Conservation (phyloP, 148 eudicot species). For the Polygonum aviculare region DNA sequence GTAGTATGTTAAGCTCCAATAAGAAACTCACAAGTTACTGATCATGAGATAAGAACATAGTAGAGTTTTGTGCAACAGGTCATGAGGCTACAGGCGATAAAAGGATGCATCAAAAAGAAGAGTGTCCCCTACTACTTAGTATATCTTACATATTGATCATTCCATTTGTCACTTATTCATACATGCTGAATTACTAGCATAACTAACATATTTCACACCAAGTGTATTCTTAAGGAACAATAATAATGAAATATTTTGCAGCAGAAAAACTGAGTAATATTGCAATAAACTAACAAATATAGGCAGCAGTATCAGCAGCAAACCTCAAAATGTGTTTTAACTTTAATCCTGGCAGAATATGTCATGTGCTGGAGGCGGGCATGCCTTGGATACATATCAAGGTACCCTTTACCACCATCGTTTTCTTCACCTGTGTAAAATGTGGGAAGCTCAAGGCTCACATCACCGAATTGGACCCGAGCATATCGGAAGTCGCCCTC, state of each 20-base stretch:
- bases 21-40: no score
- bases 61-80: neutral
- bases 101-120: neutral
- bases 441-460: constrained; percentile 62
- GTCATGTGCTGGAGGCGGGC: constrained; percentile 95
- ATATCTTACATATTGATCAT: neutral
- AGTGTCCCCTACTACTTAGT: neutral
- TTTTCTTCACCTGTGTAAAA: constrained; percentile 65
- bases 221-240: neutral
- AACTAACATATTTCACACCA: neutral
- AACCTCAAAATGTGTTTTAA: constrained; percentile 65
- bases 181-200: neutral
- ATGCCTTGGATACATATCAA: constrained; percentile 70
- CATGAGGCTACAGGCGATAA: neutral
- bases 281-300: neutral
- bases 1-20: no score
- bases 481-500: constrained; percentile 74
- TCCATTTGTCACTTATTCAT: neutral
- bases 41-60: neutral
- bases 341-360: constrained; percentile 65
- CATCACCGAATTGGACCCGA: constrained; percentile 59
- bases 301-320: neutral
- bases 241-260: neutral
- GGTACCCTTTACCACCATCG: constrained; percentile 40
- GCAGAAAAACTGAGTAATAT: neutral